These are phyloP conservation scores for Gynandropsis gynandra DNA, from an alignment of 345 rosid species.

Conservation along the genomic window DNA sequence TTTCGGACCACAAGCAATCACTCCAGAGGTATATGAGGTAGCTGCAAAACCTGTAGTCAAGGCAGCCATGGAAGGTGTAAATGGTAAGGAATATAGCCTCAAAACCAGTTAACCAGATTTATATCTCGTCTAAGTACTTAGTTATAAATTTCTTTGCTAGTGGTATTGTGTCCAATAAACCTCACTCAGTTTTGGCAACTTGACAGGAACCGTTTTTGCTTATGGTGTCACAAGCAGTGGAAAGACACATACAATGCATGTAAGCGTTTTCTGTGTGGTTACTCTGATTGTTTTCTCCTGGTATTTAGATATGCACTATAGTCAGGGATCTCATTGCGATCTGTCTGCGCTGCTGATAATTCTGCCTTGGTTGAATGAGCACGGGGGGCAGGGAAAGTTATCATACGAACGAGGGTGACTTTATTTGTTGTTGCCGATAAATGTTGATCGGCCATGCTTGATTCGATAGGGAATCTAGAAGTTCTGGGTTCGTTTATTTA, in stretches of 20 bases:
- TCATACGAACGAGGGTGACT: not conserved
- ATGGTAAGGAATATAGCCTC: slow-evolving; percentile 43
- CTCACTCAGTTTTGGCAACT: slow-evolving; percentile 13
- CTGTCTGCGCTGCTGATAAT: slow-evolving; percentile 2
- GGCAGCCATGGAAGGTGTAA: slow-evolving; percentile 96
- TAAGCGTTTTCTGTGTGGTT: slow-evolving; percentile 32
- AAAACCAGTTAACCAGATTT: not conserved
- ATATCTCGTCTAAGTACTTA: not conserved
- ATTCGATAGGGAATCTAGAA: not conserved
- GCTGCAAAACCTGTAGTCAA: slow-evolving; percentile 88
- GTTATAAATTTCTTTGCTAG: not conserved
- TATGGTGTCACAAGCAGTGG: slow-evolving; percentile 94
- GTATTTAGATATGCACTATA: not conserved
- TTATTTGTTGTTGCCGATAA: slow-evolving; percentile 6
- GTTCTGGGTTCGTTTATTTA: not conserved
- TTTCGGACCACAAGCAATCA: slow-evolving; percentile 62
- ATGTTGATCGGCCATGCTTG: slow-evolving; percentile 12
- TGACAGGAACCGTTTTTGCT: slow-evolving; percentile 80
- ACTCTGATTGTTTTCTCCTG: slow-evolving; percentile 1
- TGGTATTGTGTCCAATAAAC: slow-evolving; percentile 2
- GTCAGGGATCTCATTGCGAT: not conserved
- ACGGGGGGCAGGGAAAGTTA: not conserved
- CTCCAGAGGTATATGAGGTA: slow-evolving; percentile 75
- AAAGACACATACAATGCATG: slow-evolving; percentile 87
- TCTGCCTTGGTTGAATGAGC: slow-evolving; percentile 9